Evolutionary conservation across 1,139 yeast genomes (phyloP).

Genomic region (Entelexis paramagnoliae): DNA sequence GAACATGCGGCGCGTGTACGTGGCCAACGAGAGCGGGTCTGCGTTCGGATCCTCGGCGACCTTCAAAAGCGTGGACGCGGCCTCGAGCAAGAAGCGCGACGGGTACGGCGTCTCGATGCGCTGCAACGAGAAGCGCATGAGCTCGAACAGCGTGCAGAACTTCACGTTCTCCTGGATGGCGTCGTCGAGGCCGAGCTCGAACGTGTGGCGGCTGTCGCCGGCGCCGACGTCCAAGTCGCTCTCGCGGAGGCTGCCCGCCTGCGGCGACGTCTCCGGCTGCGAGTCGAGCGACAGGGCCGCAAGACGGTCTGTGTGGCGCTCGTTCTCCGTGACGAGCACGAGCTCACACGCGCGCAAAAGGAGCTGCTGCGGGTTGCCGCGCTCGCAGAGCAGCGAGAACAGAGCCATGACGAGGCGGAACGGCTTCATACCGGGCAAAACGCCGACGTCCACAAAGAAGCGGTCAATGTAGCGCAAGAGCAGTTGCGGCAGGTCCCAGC

Average conservation of each 20-base stretch:
- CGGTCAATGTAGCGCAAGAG: constrained; percentile 36
- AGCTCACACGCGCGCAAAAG: constrained; percentile 57
- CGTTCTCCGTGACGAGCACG: constrained; percentile 15
- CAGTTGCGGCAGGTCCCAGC: constrained; percentile 78
- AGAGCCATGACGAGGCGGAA: constrained; percentile 30
- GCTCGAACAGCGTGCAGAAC: constrained; percentile 54
- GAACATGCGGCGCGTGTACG: constrained; percentile 52
- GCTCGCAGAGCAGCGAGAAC: constrained; percentile 47
- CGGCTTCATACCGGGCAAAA: constrained; percentile 11
- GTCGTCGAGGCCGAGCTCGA: constrained; percentile 12
- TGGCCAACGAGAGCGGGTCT: constrained; percentile 32
- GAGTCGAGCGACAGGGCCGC: constrained; percentile 9
- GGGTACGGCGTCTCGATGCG: constrained; percentile 59
- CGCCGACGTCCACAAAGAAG: constrained; percentile 24
- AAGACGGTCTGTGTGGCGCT: constrained; percentile 12
- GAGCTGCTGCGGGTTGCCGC: constrained; percentile 74
- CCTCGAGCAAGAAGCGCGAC: constrained; percentile 63
- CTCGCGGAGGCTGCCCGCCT: not conserved
- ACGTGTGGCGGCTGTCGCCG: constrained; percentile 20
- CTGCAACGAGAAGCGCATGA: constrained; percentile 44
- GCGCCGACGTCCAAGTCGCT: constrained; percentile 16
- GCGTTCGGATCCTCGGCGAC: constrained; percentile 35
- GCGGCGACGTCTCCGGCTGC: not conserved
- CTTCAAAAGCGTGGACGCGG: constrained; percentile 44
- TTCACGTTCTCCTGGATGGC: constrained; percentile 35